Evolutionary conservation across 257 asterid species (phyloP).

Genomic region (Scutellaria galericulata): DNA sequence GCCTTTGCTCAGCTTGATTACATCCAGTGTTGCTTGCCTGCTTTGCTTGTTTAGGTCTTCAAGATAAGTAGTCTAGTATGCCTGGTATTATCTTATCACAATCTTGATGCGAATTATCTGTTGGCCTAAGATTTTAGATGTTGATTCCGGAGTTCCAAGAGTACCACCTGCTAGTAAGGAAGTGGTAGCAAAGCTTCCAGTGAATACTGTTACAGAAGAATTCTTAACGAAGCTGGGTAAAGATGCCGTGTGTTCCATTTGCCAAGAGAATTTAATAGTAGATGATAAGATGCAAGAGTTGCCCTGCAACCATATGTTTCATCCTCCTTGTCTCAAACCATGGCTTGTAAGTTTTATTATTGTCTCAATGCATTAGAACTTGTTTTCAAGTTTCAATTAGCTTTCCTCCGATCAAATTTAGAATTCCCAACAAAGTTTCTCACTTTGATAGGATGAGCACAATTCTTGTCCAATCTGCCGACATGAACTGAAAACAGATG

Average conservation of each 20-base stretch:
- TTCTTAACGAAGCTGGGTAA: constrained; percentile 65
- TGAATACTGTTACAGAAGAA: constrained; percentile 64
- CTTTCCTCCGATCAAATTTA: background rate
- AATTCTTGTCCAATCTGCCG: constrained; percentile 98
- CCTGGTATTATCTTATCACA: constrained; percentile 10
- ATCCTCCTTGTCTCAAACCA: constrained; percentile 97
- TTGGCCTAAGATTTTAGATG: constrained; percentile 56
- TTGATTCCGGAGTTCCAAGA: constrained; percentile 71
- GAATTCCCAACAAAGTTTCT: background rate
- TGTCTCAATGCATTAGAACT: background rate
- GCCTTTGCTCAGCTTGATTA: background rate
- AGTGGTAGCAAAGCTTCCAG: constrained; percentile 93
- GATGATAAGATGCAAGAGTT: constrained; percentile 89
- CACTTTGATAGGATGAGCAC: constrained; percentile 69
- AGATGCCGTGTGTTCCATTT: constrained; percentile 86
- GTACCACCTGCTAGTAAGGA: constrained; percentile 96
- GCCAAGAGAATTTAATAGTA: constrained; percentile 75
- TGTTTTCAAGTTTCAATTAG: background rate
- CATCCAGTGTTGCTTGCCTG: background rate
- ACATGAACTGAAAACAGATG: constrained; percentile 89
- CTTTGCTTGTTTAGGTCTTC: background rate
- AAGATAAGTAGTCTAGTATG: background rate
- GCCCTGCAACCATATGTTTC: constrained; percentile 93
- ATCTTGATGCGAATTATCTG: constrained; percentile 28
- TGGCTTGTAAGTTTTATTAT: constrained; percentile 79